phyloP scores from a whole-genome alignment of 129 eudicot species.

The Lactuca saligna region DNA sequence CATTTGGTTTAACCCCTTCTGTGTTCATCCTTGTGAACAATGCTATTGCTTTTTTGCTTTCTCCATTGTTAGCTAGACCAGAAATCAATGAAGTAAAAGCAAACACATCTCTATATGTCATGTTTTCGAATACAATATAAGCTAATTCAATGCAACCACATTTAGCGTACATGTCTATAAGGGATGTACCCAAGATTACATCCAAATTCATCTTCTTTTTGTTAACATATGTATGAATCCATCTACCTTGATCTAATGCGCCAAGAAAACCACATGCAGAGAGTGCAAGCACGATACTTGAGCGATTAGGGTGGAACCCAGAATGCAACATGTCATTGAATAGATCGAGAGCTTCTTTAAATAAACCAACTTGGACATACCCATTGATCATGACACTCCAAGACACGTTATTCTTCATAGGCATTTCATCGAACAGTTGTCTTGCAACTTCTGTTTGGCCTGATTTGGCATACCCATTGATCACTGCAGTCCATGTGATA shows the following conservation, averaged over 20 bases:
- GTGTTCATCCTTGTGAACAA: conserved; percentile 48
- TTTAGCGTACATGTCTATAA: conserved; percentile 78
- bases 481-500: conserved; percentile 65
- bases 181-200: conserved; percentile 55
- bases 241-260: conserved; percentile 71
- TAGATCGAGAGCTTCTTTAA: conserved; percentile 55
- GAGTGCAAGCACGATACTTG: conserved; percentile 51
- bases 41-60: conserved; percentile 42
- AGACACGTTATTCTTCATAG: conserved; percentile 59
- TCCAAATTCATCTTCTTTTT: conserved; percentile 51
- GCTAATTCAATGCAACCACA: conserved; percentile 76
- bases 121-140: conserved; percentile 46
- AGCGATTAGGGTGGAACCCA: conserved; percentile 57
- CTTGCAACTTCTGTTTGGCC: conserved; percentile 49
- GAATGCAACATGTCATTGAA: conserved; percentile 56
- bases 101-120: conserved; percentile 52
- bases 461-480: conserved; percentile 52
- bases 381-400: conserved; percentile 86
- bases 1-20: conserved; percentile 63
- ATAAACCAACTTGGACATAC: conserved; percentile 55
- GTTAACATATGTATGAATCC: conserved; percentile 67
- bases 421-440: conserved; percentile 82
- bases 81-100: conserved; percentile 68
- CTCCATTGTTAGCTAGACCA: conserved; percentile 70
- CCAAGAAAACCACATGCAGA: conserved; percentile 73